phyloP scores from a whole-genome alignment of 805 yeast genomes.

The Metschnikowia baotianmanensis region DNA sequence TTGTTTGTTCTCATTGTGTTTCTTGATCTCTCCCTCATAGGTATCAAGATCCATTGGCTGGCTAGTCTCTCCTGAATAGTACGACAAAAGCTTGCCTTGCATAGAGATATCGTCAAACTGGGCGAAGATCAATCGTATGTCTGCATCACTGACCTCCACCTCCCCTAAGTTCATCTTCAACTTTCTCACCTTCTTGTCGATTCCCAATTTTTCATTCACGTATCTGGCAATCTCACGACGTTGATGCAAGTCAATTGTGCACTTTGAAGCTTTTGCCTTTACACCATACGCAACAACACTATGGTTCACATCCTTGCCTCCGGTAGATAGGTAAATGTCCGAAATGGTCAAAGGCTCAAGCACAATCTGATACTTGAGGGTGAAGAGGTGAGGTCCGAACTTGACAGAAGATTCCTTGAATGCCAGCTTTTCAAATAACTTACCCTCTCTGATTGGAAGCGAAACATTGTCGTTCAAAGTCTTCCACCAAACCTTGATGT shows the following conservation, averaged over 20 bases:
- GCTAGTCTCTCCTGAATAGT: slow-evolving; percentile 15
- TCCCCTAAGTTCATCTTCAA: slow-evolving; percentile 67
- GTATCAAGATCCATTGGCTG: slow-evolving; percentile 13
- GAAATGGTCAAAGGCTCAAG: slow-evolving; percentile 41
- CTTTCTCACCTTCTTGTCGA: slow-evolving; percentile 40
- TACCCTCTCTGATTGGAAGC: slow-evolving; percentile 37
- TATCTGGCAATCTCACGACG: slow-evolving; percentile 35
- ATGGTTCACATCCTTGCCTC: slow-evolving; percentile 21
- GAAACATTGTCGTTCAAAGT: slow-evolving; percentile 31
- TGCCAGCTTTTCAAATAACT: slow-evolving; percentile 23
- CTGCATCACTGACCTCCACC: slow-evolving; percentile 65
- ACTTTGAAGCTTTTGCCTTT: slow-evolving; percentile 34
- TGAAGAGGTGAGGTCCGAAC: slow-evolving; percentile 39
- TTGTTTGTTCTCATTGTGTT: slow-evolving; percentile 4
- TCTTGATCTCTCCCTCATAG: slow-evolving; percentile 8
- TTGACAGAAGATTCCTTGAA: slow-evolving; percentile 29
- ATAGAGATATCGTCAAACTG: slow-evolving; percentile 55
- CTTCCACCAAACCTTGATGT: slow-evolving; percentile 45
- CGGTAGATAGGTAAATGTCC: slow-evolving; percentile 33
- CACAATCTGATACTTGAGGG: slow-evolving; percentile 40
- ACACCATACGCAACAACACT: slow-evolving; percentile 38
- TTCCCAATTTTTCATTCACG: slow-evolving; percentile 37
- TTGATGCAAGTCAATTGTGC: slow-evolving; percentile 41
- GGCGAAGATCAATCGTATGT: slow-evolving; percentile 65
- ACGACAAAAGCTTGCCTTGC: slow-evolving; percentile 22